A percentile compares a stretch with the other conserved stretches of the same genome.
Evolutionary conservation across 352 stramenopile species (phyloP).

Genomic region (Pythium brachiatum): DNA sequence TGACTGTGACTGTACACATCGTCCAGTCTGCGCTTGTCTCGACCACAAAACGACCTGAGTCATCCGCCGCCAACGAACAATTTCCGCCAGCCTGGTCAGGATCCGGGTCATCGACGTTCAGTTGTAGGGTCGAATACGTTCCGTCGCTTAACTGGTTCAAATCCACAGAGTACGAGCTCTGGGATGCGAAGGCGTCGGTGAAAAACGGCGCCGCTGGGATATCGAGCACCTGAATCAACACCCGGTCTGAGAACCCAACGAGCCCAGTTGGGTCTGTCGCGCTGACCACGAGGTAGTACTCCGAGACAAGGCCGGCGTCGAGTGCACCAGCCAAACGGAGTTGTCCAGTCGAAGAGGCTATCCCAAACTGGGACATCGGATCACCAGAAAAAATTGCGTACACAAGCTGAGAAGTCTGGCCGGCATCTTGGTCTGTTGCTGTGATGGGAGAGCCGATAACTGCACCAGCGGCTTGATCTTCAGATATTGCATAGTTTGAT

Average conservation of each 20-base stretch:
- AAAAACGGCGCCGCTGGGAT: slow-evolving; percentile 49
- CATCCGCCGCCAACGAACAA: slow-evolving; percentile 38
- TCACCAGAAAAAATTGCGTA: slow-evolving; percentile 52
- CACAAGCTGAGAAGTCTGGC: slow-evolving; percentile 35
- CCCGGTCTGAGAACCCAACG: slow-evolving; percentile 33
- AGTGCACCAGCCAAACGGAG: slow-evolving; percentile 32
- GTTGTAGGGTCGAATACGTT: slow-evolving; percentile 37
- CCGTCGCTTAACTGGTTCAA: slow-evolving; percentile 44
- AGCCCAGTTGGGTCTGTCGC: slow-evolving; percentile 43
- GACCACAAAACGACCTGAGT: slow-evolving; percentile 32
- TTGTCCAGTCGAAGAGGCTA: slow-evolving; percentile 33
- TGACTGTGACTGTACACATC: slow-evolving; percentile 27
- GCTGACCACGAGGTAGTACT: slow-evolving; percentile 40
- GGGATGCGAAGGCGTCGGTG: slow-evolving; percentile 27
- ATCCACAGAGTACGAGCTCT: slow-evolving; percentile 39
- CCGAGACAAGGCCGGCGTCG: slow-evolving; percentile 32
- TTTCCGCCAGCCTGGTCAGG: slow-evolving; percentile 38
- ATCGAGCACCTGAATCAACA: slow-evolving; percentile 39
- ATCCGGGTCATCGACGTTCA: slow-evolving; percentile 45
- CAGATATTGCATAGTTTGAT: slow-evolving; percentile 13
- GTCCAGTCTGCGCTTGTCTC: slow-evolving; percentile 23
- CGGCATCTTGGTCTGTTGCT: slow-evolving; percentile 47
- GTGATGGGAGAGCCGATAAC: slow-evolving; percentile 28
- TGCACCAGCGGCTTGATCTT: slow-evolving; percentile 15
- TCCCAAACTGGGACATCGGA: slow-evolving; percentile 39